Conservation (phyloP, 2,329 filamentous ascomycete species). For the Monosporascus sp. region DNA sequence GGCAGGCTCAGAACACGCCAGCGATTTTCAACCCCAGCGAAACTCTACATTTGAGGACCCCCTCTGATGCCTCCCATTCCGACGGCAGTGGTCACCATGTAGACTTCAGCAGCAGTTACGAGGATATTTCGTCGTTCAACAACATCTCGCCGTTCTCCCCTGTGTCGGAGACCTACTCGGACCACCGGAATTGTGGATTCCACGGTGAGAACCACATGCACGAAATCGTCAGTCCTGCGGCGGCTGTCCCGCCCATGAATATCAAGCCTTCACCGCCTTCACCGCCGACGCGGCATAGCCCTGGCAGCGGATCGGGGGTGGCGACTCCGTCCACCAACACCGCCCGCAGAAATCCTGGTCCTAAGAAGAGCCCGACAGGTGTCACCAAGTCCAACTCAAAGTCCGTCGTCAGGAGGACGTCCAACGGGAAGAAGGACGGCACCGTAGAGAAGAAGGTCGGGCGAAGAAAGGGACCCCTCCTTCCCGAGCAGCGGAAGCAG, state of each 20-base stretch:
- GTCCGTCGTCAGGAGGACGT: slow-evolving; percentile 74
- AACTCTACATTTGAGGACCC: slow-evolving; percentile 80
- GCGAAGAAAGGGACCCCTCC: slow-evolving; percentile 79
- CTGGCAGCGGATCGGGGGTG: slow-evolving; percentile 56
- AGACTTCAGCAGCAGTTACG: slow-evolving; percentile 71
- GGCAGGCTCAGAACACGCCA: slow-evolving; percentile 45
- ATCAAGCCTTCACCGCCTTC: slow-evolving; percentile 59
- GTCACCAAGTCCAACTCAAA: slow-evolving; percentile 70
- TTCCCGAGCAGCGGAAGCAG: slow-evolving; percentile 92
- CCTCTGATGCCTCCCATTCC: slow-evolving; percentile 78
- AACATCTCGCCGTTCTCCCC: slow-evolving; percentile 78
- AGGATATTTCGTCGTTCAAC: slow-evolving; percentile 61
- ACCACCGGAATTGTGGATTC: slow-evolving; percentile 58
- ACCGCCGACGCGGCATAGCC: slow-evolving; percentile 47
- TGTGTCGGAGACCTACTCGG: slow-evolving; percentile 68
- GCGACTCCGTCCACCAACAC: slow-evolving; percentile 58
- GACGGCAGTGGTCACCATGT: slow-evolving; percentile 58
- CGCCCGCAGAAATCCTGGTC: slow-evolving; percentile 62
- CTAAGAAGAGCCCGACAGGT: slow-evolving; percentile 63
- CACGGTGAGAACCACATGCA: slow-evolving; percentile 50
- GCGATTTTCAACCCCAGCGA: slow-evolving; percentile 90
- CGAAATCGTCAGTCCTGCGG: slow-evolving; percentile 61
- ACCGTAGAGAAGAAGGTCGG: slow-evolving; percentile 86
- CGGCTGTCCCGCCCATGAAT: slow-evolving; percentile 62
- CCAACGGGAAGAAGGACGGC: slow-evolving; percentile 72